Base-by-base conservation (phyloP, 225 moss, liverwort and hornwort genomes). In the Neckera pumila region DNA sequence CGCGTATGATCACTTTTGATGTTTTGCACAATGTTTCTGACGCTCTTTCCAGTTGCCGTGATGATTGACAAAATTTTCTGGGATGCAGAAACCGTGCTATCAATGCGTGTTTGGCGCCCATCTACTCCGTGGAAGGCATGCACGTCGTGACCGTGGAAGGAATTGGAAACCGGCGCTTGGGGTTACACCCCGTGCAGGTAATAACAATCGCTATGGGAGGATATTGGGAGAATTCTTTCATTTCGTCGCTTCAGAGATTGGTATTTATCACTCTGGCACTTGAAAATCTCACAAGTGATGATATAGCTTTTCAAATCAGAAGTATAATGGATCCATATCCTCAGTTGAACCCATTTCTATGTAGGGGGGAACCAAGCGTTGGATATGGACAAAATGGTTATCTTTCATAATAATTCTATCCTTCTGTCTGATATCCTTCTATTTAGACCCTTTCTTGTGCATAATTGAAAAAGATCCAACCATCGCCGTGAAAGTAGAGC, bases 101-200 rank as follows among this genome's bases (percentile, higher is more conserved):
- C 71, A 99, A 99, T 91, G 98, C 98, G 80, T 99, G 98, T 83
- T 87, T 99, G 91, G 96, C 98, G 47, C 97, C 98, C 62, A 47
- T 99, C 74, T 99, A 99, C 81, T 94, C 98, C 47, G 98, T 99
- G 87, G 98, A 99, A 90, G 96, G 98, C 38, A 96, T 95, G 95
- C 98, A 99, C 80, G 98, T 99, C 69, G 92, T 99, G 26, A 99
- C 98, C 2, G 97, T 99, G 36, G 98, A 99, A 86, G 98, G 98
- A 11, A 97, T 99, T 36, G 98, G 98, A 47, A 95, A 96, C 88
- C 95, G 96, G 67, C 97, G 96, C 53, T 89, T 89, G 75, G 98
- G 98, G 57, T 95, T 99, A 70, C 98, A 99, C 90, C 96, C 91
- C 78, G 96, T 99, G 80, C 98, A 99, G 96, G 98, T 97, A 61